phyloP scores from a whole-genome alignment of 139 green algal genomes.

The Chlamydomonas sphaeroides region DNA sequence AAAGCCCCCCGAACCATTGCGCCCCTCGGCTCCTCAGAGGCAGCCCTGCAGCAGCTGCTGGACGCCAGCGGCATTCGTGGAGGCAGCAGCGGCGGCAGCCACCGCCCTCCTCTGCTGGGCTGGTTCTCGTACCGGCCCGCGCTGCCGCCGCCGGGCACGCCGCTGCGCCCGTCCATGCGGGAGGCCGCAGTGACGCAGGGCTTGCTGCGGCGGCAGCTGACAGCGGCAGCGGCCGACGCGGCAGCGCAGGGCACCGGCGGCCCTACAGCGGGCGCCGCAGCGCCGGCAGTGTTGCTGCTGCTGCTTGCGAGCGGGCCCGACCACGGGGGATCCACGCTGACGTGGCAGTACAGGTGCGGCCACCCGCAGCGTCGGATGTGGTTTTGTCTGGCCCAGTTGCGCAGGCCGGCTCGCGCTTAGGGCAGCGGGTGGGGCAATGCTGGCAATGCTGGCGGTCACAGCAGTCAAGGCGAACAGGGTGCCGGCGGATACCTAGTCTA shows the following conservation, averaged over 20 bases:
- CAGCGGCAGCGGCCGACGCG: background rate
- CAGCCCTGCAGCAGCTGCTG: no score
- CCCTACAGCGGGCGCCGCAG: background rate
- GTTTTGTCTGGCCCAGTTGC: no score
- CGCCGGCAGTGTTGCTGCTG: slow-evolving; percentile 43
- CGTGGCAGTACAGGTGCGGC: slow-evolving; percentile 39
- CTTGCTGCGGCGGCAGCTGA: slow-evolving; percentile 29
- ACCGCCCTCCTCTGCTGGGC: no score
- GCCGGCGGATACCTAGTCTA: no score
- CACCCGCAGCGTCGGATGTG: background rate
- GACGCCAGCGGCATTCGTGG: no score
- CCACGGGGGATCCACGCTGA: slow-evolving; percentile 48
- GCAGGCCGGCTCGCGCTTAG: no score
- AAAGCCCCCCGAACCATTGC: no score
- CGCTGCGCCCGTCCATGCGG: slow-evolving; percentile 41
- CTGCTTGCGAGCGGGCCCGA: slow-evolving; percentile 28
- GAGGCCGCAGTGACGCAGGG: slow-evolving; percentile 43
- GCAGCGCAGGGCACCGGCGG: background rate
- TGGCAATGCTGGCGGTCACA: no score
- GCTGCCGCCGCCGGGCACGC: background rate
- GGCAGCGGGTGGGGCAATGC: no score
- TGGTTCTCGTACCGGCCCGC: slow-evolving; percentile 49
- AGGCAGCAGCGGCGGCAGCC: no score
- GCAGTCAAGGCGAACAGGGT: no score
- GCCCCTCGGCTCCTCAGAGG: no score